Base-by-base conservation (phyloP, 2,329 filamentous ascomycete genomes). In the Coleophoma crateriformis region DNA sequence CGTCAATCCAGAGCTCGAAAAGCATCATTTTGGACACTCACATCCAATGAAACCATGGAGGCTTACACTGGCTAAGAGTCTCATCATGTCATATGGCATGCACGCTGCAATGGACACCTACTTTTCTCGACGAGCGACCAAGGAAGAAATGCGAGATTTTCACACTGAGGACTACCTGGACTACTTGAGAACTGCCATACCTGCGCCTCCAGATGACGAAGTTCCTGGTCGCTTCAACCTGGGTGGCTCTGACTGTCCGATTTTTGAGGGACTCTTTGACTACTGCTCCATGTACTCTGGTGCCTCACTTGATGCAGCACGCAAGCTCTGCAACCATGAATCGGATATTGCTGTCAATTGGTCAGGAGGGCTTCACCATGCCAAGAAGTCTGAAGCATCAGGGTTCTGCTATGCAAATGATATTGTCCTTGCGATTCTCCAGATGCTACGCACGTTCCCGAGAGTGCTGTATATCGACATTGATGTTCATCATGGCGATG, bases 21-120 rank as follows among this genome's bases (percentile, higher is more conserved):
- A 88, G 65, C 92, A 97, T 69, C 94, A 99, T 68, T 99, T 99
- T 67, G 94, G 94, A 57, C 87, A 89, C 71, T 91, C 89, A 10
- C 94, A 99, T 73, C 94, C 94, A 17, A 99, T 99, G 94, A 99
- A 99, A 68, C 94, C 94, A 51, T 97, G 94, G 92, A 88, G 94
- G 34, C 74, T 99, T 56, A 96, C 91, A 14, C 78, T 99, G 49
- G 95, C 94, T 50, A 97, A 99, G 68, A 90, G 94, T 61, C 81
- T 99, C 43, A 90, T 99, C 55, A 85, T 95, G 65, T 87, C 90
- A 1, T 97, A 97, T 67, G 94, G 94, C 58, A 89, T 99, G 79
- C 90, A 95, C 61, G 88, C 92, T 62, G 90, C 90, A 54, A 97
- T 99, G 94, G 90, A 97, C 69, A 86, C 92, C 57, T 96, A 95